Base-by-base conservation (phyloP, 768 basidiomycete genomes). In the Trametes punicea region DNA sequence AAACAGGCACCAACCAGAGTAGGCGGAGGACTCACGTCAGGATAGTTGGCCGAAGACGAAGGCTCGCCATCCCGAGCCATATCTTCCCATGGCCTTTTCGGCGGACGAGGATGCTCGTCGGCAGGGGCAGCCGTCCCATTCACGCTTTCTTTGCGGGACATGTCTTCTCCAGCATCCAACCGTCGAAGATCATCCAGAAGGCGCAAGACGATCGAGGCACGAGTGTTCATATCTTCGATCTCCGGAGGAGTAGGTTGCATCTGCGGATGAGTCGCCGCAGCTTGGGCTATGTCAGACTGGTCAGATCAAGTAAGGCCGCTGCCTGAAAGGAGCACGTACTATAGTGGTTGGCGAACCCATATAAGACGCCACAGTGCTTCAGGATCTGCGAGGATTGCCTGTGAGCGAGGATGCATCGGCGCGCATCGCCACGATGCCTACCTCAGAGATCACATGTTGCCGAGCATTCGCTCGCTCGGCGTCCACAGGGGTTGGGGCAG, bases 31-130 rank as follows among this genome's bases (percentile, higher is more conserved):
- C 57, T 54, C 58, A 60, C 58, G 33, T 60, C 58, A 33, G 49
- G 42, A 18, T 54, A 45, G 25, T 26, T 34, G 18, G 30, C 49
- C 26, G 52, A 54, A 31, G 58, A n/a, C 8, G 57, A 33, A 34
- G 53, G 53, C 45, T 65, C 74, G 8, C 73, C 76, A 39, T 81
- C 81, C 55, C 78, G 74, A 23, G 78, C 75, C 69, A 82, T 73
- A 58, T 89, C 88, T 69, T 90, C 88, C 88, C 89, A 90, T 47
- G 88, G 88, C 51, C 88, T 70, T 65, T 90, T 91, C 16, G 86
- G 88, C 3, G 84, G 79, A 23, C 88, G 80, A 62, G 55, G 18
- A 18, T 76, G 72, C 60, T 82, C 81, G 34, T 82, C 77, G 10
- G 73, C 70, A 44, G 74, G 66, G 38, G 55, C 57, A 3, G 58